A percentile compares a stretch with the other conserved stretches of the same genome.
Conservation (phyloP, 2,329 filamentous ascomycete species). For the Exserohilum turcica region DNA sequence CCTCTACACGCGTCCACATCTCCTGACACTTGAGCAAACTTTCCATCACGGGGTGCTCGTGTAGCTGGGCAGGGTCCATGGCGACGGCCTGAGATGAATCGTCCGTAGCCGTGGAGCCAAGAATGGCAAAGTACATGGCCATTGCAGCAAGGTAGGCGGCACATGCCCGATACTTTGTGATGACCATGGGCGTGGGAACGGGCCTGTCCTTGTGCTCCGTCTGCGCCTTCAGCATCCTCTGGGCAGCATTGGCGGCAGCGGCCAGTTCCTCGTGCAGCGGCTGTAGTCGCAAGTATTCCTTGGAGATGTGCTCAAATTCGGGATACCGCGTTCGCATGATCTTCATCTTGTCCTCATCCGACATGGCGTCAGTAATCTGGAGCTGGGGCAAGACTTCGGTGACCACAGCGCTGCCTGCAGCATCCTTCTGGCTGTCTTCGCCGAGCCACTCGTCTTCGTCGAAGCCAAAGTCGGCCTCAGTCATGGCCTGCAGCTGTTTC, state of each 20-base stretch:
- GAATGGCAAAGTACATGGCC: constrained; percentile 90
- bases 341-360: constrained; percentile 72
- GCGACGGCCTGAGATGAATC: constrained; percentile 59
- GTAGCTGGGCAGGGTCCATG: constrained; percentile 76
- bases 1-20: constrained; percentile 77
- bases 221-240: constrained; percentile 47
- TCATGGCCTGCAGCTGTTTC: constrained; percentile 88
- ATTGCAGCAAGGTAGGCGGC: constrained; percentile 85
- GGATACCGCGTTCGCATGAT: constrained; percentile 83
- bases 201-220: constrained; percentile 28
- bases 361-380: constrained; percentile 80
- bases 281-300: constrained; percentile 78
- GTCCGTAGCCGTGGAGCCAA: constrained; percentile 76
- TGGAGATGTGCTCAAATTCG: constrained; percentile 84
- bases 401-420: constrained; percentile 62
- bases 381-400: constrained; percentile 86
- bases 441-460: constrained; percentile 86
- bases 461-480: constrained; percentile 89
- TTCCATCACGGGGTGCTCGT: constrained; percentile 90
- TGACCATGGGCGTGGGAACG: constrained; percentile 37
- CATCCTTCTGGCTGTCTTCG: constrained; percentile 54
- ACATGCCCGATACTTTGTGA: constrained; percentile 76
- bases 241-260: constrained; percentile 63
- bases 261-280: constrained; percentile 63
- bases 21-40: constrained; percentile 78